phyloP scores from a whole-genome alignment of 2,329 filamentous ascomycete genomes.

The Phoma sp. region DNA sequence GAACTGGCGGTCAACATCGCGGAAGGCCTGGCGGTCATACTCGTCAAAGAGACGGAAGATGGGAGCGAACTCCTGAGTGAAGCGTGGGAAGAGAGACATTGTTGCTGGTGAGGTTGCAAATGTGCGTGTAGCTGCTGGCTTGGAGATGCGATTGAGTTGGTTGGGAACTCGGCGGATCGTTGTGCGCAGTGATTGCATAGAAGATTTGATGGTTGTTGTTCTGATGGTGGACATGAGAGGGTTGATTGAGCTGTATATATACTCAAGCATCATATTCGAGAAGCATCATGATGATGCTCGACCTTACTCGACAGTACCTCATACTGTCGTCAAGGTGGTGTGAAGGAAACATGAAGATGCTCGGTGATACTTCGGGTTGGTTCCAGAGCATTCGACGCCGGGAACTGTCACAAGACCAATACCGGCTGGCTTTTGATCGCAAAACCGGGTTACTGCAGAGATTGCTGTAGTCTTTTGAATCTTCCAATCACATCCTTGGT shows the following conservation, averaged over 20 bases:
- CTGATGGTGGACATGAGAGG: slow-evolving; percentile 30
- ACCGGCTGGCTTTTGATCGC: not conserved
- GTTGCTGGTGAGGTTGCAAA: slow-evolving; percentile 34
- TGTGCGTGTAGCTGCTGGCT: slow-evolving; percentile 31
- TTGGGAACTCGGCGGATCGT: slow-evolving; percentile 41
- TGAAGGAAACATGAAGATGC: slow-evolving; percentile 26
- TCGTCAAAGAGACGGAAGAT: slow-evolving; percentile 59
- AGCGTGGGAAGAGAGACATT: slow-evolving; percentile 54
- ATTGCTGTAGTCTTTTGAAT: not conserved
- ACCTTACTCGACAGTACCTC: slow-evolving; percentile 8
- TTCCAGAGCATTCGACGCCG: slow-evolving; percentile 33
- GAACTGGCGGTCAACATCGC: slow-evolving; percentile 34
- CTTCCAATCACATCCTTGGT: not conserved
- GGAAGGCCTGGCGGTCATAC: slow-evolving; percentile 50
- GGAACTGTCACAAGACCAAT: slow-evolving; percentile 16
- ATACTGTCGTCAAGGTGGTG: slow-evolving; percentile 17
- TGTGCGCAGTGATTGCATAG: slow-evolving; percentile 49
- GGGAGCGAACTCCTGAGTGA: slow-evolving; percentile 51
- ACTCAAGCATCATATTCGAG: slow-evolving; percentile 34
- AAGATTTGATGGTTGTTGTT: slow-evolving; percentile 33
- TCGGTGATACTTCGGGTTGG: slow-evolving; percentile 30
- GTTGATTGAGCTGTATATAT: slow-evolving; percentile 36
- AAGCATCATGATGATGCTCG: slow-evolving; percentile 30
- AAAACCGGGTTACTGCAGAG: not conserved
- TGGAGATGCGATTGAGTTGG: slow-evolving; percentile 41